phyloP scores from a whole-genome alignment of 768 basidiomycete species.

The Termitomyces sp. region DNA sequence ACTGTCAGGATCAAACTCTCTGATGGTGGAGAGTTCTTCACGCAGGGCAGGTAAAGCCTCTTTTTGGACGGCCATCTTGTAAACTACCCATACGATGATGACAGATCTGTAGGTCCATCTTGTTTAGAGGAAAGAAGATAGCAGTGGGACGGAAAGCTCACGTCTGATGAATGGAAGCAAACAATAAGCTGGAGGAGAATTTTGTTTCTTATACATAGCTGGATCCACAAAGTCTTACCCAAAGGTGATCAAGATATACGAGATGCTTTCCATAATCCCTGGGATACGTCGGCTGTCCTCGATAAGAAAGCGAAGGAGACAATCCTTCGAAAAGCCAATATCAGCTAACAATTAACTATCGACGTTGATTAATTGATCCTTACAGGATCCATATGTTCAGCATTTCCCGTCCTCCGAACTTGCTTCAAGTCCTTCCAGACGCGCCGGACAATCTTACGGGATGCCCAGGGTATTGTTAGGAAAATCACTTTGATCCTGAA shows the following conservation, averaged over 20 bases:
- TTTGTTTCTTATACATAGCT: neutral
- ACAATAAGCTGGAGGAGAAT: neutral
- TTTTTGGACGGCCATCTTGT: slow-evolving; percentile 7
- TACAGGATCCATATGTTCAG: slow-evolving; percentile 12
- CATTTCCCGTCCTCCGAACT: slow-evolving; percentile 4
- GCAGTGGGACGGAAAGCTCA: neutral
- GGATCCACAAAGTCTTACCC: neutral
- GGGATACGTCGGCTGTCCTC: slow-evolving; percentile 7
- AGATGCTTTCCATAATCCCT: slow-evolving; percentile 5
- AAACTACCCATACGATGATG: slow-evolving; percentile 10
- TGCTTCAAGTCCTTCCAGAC: slow-evolving; percentile 8
- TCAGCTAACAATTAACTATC: too few relatives aligned
- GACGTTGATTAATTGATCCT: neutral
- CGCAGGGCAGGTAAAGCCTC: neutral
- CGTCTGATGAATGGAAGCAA: slow-evolving; percentile 13
- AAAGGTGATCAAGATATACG: slow-evolving; percentile 7
- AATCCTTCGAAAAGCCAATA: neutral
- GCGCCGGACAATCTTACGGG: slow-evolving; percentile 5
- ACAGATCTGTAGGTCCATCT: neutral
- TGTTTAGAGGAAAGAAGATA: too few relatives aligned
- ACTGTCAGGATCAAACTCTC: neutral
- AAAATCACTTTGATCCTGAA: slow-evolving; percentile 7
- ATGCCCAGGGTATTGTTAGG: slow-evolving; percentile 11
- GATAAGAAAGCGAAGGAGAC: slow-evolving; percentile 1
- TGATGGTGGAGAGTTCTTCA: slow-evolving; percentile 1